Percentiles rank a stretch among this genome's conserved stretches.
Evolutionary conservation across 371 early-diverging fungal genomes (phyloP).

Genomic region (Apophysomyces trapeziformis): DNA sequence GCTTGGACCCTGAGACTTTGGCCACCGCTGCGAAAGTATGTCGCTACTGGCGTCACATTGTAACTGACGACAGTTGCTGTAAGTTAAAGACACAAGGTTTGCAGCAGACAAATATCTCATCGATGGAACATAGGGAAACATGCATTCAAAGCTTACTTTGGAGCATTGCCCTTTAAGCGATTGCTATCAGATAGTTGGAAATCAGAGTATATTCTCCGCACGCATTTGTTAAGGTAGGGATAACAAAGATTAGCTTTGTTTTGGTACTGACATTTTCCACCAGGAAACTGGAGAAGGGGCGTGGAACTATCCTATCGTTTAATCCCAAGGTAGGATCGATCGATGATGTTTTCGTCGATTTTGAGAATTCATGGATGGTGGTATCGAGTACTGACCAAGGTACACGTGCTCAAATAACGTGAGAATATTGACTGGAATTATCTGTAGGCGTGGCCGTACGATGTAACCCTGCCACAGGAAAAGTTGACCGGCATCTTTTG

Average conservation of each 20-base stretch:
- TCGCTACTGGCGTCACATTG: constrained; percentile 50
- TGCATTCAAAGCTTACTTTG: constrained; percentile 55
- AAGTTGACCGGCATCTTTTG: constrained; percentile 41
- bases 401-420: constrained; percentile 1
- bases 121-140: constrained; percentile 38
- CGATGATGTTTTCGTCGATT: constrained; percentile 42
- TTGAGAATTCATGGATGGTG: constrained; percentile 41
- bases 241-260: not conserved
- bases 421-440: not conserved
- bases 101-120: not conserved
- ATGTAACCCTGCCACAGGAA: constrained; percentile 52
- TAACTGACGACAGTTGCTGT: constrained; percentile 55
- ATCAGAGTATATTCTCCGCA: constrained; percentile 52
- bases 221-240: constrained; percentile 46
- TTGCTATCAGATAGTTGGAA: constrained; percentile 52
- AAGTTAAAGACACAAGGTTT: constrained; percentile 17
- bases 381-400: constrained; percentile 45
- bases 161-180: constrained; percentile 44
- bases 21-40: constrained; percentile 46
- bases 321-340: constrained; percentile 49
- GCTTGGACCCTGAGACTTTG: constrained; percentile 45
- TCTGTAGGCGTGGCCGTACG: constrained; percentile 41
- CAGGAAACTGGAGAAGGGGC: constrained; percentile 55
- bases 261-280: not conserved
- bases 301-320: constrained; percentile 45